Evolutionary conservation across 2,329 filamentous ascomycete species (phyloP), one percentile per base, ranked within the genome.

Genomic region (Sporothrix luriei): DNA sequence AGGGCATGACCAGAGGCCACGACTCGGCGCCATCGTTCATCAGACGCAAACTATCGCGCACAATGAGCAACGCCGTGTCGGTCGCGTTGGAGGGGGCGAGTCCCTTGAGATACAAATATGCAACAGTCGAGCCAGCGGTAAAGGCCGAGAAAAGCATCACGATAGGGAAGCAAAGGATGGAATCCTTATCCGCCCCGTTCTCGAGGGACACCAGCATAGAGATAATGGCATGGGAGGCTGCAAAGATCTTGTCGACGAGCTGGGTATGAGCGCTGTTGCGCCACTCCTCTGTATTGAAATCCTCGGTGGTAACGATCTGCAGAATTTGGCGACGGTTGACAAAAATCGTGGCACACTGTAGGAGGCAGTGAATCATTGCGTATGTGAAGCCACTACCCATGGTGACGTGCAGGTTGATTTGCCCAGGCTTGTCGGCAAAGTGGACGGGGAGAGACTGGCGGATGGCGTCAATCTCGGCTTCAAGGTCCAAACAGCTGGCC

Each of bases 121-220:
- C 86, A 1, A 88, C 84, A 0, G 86, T 88, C 2, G 86, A 86
- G 71, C 85, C 85, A 2, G 86, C 85, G 0, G 85, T 88, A 72
- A 88, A 88, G 66, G 85, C 84, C 0, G 86, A 85, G 76, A 88
- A 88, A 14, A 88, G 80, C 86, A 88, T 88, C 72, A 87, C 87
- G 68, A 88, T 85, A 49, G 86, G 86, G 77, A 88, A 87, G 77
- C 84, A 87, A n/a, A 85, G 79, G n/a, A 84, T 80, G 29, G 81
- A 80, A 68, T 88, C 85, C 78, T 88, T 88, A 67, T 88, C 85
- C 1, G 83, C 80, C 11, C 85, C 85, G 13, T 81, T 77, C 76
- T 88, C 86, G 2, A 88, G 82, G 1, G 85, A 83, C 4, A 82
- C 80, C 24, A 88, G 79, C 68, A 87, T 82, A 6, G 83, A 82